These are phyloP conservation scores for Pyracantha coccinea DNA, from an alignment of 331 rosid species.

Conservation along the genomic window DNA sequence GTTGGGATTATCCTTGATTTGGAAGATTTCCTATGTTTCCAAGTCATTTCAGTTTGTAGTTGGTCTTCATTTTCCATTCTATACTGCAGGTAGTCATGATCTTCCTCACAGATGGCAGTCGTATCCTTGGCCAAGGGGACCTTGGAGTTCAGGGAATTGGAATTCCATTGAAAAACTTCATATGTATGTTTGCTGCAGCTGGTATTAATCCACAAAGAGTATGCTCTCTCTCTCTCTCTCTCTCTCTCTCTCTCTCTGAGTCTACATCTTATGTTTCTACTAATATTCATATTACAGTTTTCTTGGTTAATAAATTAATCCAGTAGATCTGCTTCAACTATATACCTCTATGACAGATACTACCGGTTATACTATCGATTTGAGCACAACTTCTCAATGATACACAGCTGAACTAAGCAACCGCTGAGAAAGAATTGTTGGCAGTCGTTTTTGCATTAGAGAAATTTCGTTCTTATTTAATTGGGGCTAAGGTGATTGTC, in stretches of 20 bases:
- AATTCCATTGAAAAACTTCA: conserved; percentile 97
- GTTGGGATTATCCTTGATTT: not conserved
- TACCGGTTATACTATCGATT: conserved; percentile 66
- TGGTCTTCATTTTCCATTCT: conserved; percentile 9
- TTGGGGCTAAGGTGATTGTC: too few species aligned
- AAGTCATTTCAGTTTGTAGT: not conserved
- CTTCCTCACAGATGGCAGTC: conserved; percentile 96
- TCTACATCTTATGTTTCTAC: not conserved
- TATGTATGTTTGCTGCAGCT: conserved; percentile 94
- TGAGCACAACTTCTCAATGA: too few species aligned
- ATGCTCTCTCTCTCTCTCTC: conserved; percentile 15
- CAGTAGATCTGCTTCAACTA: conserved; percentile 12
- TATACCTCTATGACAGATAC: conserved; percentile 51
- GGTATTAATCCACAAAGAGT: conserved; percentile 93
- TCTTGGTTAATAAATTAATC: not conserved
- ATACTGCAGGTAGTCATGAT: conserved; percentile 91
- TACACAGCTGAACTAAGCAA: too few species aligned
- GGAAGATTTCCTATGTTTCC: not conserved
- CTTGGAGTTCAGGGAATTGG: conserved; percentile 99
- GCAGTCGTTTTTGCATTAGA: too few species aligned
- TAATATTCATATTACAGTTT: not conserved
- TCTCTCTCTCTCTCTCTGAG: not conserved
- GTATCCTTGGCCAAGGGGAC: conserved; percentile 97
- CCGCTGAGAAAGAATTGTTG: too few species aligned
- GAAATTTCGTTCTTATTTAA: too few species aligned